Percentiles rank a stretch among this genome's conserved stretches.
These are phyloP conservation scores for Friedmanniomyces simplex DNA, from an alignment of 495 filamentous ascomycete genomes.

Conservation along the genomic window DNA sequence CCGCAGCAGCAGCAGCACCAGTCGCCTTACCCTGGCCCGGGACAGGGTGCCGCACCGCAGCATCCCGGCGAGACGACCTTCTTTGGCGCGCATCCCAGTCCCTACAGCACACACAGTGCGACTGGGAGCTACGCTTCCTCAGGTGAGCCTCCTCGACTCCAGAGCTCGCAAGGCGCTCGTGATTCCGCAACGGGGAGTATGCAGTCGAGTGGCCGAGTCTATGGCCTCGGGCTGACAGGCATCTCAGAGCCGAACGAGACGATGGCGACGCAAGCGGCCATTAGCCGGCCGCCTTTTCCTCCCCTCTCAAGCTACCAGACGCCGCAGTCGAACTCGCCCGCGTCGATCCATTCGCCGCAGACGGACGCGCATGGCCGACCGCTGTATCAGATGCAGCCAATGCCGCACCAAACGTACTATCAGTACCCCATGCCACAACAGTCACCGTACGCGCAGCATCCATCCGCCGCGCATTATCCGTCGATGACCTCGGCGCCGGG, in stretches of 20 bases:
- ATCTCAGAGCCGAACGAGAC: constrained; percentile 68
- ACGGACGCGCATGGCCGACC: constrained; percentile 77
- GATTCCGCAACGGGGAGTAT: not conserved
- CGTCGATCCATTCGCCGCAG: constrained; percentile 87
- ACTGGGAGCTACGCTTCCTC: constrained; percentile 32
- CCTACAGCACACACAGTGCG: constrained; percentile 34
- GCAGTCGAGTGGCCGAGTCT: not conserved
- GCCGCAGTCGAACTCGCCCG: constrained; percentile 88
- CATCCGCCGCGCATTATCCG: constrained; percentile 48
- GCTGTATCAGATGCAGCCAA: constrained; percentile 70
- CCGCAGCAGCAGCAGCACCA: constrained; percentile 30
- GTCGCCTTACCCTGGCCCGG: constrained; percentile 31
- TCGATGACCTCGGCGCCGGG: constrained; percentile 48
- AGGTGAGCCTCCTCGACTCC: constrained; percentile 22
- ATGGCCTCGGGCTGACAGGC: constrained; percentile 12
- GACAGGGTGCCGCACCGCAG: constrained; percentile 27
- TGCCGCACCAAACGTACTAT: constrained; percentile 66
- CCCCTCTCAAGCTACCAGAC: constrained; percentile 78
- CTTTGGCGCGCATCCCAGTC: constrained; percentile 33
- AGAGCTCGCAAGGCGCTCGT: not conserved
- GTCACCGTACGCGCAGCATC: constrained; percentile 68
- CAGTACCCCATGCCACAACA: constrained; percentile 65
- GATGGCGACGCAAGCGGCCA: constrained; percentile 79
- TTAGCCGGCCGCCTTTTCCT: constrained; percentile 72
- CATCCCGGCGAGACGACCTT: constrained; percentile 29